These are phyloP conservation scores for Haberlea rhodopensis DNA, from an alignment of 257 asterid species.

Conservation along the genomic window DNA sequence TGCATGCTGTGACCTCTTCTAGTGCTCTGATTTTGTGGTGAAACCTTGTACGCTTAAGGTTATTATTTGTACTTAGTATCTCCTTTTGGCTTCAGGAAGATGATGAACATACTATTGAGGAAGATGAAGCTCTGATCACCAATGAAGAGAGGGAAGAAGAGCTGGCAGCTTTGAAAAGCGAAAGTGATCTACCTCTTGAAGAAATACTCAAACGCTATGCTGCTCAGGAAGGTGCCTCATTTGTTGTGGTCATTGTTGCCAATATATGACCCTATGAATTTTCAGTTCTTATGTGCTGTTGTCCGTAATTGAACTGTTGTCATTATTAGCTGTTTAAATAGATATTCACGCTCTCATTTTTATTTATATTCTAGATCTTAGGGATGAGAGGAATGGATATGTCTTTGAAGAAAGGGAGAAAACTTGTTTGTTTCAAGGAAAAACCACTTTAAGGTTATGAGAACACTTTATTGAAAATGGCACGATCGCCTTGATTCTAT, in stretches of 20 bases:
- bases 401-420: background rate
- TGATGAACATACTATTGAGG: slow-evolving; percentile 94
- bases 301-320: background rate
- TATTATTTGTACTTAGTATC: slow-evolving; percentile 23
- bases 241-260: slow-evolving; percentile 2
- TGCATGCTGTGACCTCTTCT: slow-evolving; percentile 15
- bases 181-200: slow-evolving; percentile 81
- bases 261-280: slow-evolving; percentile 1
- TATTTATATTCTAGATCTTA: background rate
- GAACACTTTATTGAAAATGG: background rate
- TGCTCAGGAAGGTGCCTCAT: slow-evolving; percentile 56
- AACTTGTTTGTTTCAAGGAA: background rate
- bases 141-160: slow-evolving; percentile 97
- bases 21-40: background rate
- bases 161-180: slow-evolving; percentile 73
- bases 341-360: background rate
- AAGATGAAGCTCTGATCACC: slow-evolving; percentile 86
- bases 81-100: slow-evolving; percentile 73
- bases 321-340: background rate
- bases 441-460: background rate
- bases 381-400: background rate
- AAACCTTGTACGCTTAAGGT: slow-evolving; percentile 3
- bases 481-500: background rate
- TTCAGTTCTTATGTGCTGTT: slow-evolving; percentile 9
- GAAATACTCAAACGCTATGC: slow-evolving; percentile 79